Evolutionary conservation across 2,329 filamentous ascomycete genomes (phyloP), one percentile per base, ranked within the genome.

Genomic region (Sarocladium strictum): DNA sequence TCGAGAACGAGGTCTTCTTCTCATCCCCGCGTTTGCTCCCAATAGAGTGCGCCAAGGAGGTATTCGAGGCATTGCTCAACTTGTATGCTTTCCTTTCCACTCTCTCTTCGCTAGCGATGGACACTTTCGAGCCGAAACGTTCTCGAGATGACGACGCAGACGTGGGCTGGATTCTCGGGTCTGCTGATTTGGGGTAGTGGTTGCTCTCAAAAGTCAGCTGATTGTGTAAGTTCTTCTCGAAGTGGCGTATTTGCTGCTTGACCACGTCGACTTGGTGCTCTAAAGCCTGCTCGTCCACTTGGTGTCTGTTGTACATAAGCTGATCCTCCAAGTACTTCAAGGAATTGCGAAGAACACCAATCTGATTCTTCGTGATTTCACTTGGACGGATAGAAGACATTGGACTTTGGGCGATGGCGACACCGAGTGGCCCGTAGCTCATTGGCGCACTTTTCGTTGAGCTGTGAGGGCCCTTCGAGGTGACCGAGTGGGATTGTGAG

Each of bases 321-420:
- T 86, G 81, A 56, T 81, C 77, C 58, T 84, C 76, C 38, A 79
- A 71, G 55, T 78, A 77, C 61, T 76, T 80, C 56, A 85, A 70
- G n/a, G 75, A 74, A n/a, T 64, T 61, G 38, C 73, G 74, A 54
- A 85, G 72, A 40, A 69, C 67, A 21, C 76, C 73, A 51, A 84
- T 75, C 59, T 84, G 81, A 59, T 78, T 80, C 62, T 71, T 79
- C 7, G 79, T 84, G 59, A 84, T 81, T n/a, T 81, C 78, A 60
- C 81, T 84, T 3, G 76, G 76, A 21, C 75, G 75, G 58, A 84
- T 84, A 6, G 81, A 83, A n/a, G 81, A 83, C 23, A 77, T 70
- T 12, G 76, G 73, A 40, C 62, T 61, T 53, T 65, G 56, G 60
- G 61, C 54, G 53, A 57, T 41, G 35, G 23, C 38, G 32, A 43